A percentile compares a stretch with the other conserved stretches of the same genome.
Conservation (phyloP, 441 rosid species). For the Pelargonium fulgidum region DNA sequence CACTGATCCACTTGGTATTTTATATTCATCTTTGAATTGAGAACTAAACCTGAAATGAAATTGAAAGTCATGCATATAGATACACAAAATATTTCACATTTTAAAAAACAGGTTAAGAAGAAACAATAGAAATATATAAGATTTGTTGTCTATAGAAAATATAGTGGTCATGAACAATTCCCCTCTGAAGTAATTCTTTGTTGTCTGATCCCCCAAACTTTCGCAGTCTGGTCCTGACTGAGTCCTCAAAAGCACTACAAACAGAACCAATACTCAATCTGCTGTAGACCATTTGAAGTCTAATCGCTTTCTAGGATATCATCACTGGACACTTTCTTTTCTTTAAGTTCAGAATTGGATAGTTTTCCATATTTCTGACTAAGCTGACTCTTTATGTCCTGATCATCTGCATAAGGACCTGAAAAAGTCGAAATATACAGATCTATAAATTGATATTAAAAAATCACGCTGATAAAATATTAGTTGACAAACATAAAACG, state of each 20-base stretch:
- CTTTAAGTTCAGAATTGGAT: slow-evolving; percentile 54
- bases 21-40: slow-evolving; percentile 82
- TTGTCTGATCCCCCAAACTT: slow-evolving; percentile 59
- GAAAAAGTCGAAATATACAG: neutral
- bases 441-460: neutral
- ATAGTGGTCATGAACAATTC: slow-evolving; percentile 11
- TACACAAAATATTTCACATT: neutral
- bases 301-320: slow-evolving; percentile 65
- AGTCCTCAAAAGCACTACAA: slow-evolving; percentile 73
- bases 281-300: slow-evolving; percentile 72
- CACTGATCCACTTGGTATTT: slow-evolving; percentile 65
- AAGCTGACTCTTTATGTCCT: slow-evolving; percentile 46
- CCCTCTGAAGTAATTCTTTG: slow-evolving; percentile 81
- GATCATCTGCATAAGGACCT: slow-evolving; percentile 75
- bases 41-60: slow-evolving; percentile 57
- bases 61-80: neutral
- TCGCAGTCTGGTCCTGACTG: slow-evolving; percentile 73
- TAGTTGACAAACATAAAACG: neutral
- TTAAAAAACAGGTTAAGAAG: neutral
- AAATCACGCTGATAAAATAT: neutral
- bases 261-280: slow-evolving; percentile 66
- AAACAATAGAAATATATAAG: neutral
- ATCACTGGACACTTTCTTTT: slow-evolving; percentile 39
- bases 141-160: neutral
- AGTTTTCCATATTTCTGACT: slow-evolving; percentile 53